These are phyloP conservation scores for Leptographium radiaticola DNA, from an alignment of 2,329 filamentous ascomycete genomes.

Conservation along the genomic window DNA sequence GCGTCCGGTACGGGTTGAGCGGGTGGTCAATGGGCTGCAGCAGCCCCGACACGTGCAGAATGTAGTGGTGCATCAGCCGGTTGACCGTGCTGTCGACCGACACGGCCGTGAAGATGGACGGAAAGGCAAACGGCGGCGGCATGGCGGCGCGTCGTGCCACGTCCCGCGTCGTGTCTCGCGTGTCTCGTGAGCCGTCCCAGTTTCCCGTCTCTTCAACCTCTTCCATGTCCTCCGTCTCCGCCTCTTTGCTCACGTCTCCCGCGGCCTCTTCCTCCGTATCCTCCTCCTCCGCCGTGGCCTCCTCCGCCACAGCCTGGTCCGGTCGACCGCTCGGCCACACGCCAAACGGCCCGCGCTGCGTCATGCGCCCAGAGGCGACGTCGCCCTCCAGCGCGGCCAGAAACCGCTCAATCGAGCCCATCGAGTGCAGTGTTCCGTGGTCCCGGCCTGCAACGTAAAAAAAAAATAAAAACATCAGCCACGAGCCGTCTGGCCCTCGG, in stretches of 20 bases:
- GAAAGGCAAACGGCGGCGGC: neutral
- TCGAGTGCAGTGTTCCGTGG: neutral
- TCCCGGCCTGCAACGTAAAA: neutral
- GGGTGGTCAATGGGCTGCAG: conserved; percentile 6
- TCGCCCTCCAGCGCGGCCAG: neutral
- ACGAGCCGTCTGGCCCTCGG: too few relatives aligned
- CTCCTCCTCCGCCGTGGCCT: neutral
- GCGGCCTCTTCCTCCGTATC: too few relatives aligned
- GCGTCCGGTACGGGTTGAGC: conserved; percentile 4
- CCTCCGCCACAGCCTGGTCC: too few relatives aligned
- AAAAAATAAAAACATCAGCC: neutral
- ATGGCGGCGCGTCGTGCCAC: neutral
- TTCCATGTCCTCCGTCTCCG: neutral
- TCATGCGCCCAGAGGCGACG: neutral
- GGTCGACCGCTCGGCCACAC: neutral
- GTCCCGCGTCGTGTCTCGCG: neutral
- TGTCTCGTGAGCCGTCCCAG: too few relatives aligned
- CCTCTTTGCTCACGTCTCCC: too few relatives aligned
- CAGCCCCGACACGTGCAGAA: conserved; percentile 2
- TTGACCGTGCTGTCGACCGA: neutral
- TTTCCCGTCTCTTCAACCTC: too few relatives aligned
- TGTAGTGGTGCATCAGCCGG: conserved; percentile 5
- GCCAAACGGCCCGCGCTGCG: neutral
- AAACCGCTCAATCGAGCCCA: neutral
- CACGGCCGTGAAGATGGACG: neutral